Evolutionary conservation across 2,329 filamentous ascomycete species (phyloP), one percentile per base, ranked within the genome.

Genomic region (Cytospora leucostoma): DNA sequence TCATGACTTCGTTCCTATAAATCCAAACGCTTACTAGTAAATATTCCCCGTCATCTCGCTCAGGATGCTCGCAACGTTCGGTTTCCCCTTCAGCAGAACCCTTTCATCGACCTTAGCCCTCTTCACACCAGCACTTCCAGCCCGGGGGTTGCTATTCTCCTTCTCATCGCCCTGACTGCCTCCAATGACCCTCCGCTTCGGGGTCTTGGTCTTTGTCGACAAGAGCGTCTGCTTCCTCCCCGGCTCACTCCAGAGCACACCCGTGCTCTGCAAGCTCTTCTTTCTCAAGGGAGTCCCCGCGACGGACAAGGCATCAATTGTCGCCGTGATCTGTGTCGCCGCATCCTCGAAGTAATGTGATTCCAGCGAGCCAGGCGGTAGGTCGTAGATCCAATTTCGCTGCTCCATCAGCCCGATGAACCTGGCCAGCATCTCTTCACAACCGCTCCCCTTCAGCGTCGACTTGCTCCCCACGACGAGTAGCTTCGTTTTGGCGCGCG

Each of bases 401-500:
- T 82, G 79, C 67, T 93, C 89, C 80, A 97, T 94, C 49, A 98
- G 77, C 3, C 79, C 77, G 8, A 98, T 83, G 71, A 98, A 92
- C 27, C 84, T 83, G 38, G 84, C 84, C 15, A 99, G 81, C 77
- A 98, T 88, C 69, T 93, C 90, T 68, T 91, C 88, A 33, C 79
- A 78, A n/a, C 80, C 88, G 59, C 89, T 83, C 12, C 86, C 80
- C 81, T 90, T 92, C 3, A 99, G 79, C 0, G 95, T 99, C 62
- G 81, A 82, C 71, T 86, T 85, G 74, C 91, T 96, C 11, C 95
- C 95, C 0, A 99, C 76, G 13, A 99, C 89, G 1, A 99, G 81
- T 40, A 99, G 79, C 78, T 99, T 99, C 0, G 90, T 95, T 73
- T 93, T 91, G 27, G 95, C 95, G 34, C 95, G 84, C 4, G 95